These are phyloP conservation scores for Arabidopsis lyrata DNA, from an alignment of 441 rosid genomes.

Conservation along the genomic window DNA sequence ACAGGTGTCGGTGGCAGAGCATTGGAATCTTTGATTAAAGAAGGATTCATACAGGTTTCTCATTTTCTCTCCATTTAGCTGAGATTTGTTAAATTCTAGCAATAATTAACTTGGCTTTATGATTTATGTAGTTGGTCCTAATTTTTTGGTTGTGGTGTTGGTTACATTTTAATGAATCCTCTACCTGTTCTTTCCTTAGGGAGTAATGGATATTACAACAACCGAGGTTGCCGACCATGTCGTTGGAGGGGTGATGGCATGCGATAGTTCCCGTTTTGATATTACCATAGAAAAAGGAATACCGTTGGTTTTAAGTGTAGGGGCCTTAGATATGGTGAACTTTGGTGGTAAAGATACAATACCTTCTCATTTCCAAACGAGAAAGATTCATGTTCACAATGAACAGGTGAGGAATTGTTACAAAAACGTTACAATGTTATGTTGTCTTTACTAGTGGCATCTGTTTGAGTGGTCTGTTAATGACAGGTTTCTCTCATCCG, in stretches of 20 bases:
- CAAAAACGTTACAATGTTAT: not conserved
- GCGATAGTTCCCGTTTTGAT: constrained; percentile 87
- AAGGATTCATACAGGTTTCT: constrained; percentile 84
- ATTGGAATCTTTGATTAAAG: constrained; percentile 82
- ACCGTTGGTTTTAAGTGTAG: constrained; percentile 88
- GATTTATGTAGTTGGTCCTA: constrained; percentile 5
- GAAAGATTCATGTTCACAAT: constrained; percentile 83
- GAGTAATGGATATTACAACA: constrained; percentile 86
- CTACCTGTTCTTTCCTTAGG: constrained; percentile 50
- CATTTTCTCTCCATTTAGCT: not conserved
- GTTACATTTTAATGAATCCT: not conserved
- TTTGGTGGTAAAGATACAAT: constrained; percentile 85
- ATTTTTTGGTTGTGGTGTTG: not conserved
- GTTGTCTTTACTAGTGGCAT: not conserved
- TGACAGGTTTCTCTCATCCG: constrained; percentile 82
- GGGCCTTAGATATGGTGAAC: constrained; percentile 95
- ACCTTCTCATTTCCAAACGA: constrained; percentile 66
- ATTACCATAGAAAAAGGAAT: constrained; percentile 73
- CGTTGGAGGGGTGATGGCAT: constrained; percentile 95
- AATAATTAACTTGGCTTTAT: constrained; percentile 10
- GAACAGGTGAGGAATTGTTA: constrained; percentile 61
- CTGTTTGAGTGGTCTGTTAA: constrained; percentile 30
- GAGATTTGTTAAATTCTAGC: not conserved
- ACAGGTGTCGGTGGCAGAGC: constrained; percentile 96
- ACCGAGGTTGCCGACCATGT: constrained; percentile 95